These are phyloP conservation scores for Helotiales sp. DNA, from an alignment of 2,329 filamentous ascomycete genomes.

Conservation along the genomic window DNA sequence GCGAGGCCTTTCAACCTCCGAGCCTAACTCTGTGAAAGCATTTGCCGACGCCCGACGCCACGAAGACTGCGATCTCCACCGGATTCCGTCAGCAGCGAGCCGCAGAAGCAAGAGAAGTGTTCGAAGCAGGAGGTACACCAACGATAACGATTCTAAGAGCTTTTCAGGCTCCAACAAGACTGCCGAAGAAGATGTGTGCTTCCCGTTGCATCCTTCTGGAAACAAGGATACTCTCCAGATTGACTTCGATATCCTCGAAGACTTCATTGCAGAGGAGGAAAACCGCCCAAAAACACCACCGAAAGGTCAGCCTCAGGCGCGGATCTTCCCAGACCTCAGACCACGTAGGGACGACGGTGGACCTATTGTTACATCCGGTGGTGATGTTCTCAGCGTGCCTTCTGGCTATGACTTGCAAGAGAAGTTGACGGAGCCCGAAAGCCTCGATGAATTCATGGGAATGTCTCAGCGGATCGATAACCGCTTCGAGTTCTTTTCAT, in stretches of 20 bases:
- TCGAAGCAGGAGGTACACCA: slow-evolving; percentile 58
- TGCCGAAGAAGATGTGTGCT: slow-evolving; percentile 86
- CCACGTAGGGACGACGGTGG: slow-evolving; percentile 15
- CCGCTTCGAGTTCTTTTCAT: slow-evolving; percentile 96
- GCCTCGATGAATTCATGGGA: slow-evolving; percentile 15
- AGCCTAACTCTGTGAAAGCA: slow-evolving; percentile 88
- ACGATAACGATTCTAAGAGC: slow-evolving; percentile 62
- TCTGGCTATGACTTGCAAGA: slow-evolving; percentile 48
- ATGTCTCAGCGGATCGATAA: slow-evolving; percentile 40
- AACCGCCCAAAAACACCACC: slow-evolving; percentile 42
- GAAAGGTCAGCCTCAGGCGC: slow-evolving; percentile 32
- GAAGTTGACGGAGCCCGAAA: slow-evolving; percentile 43
- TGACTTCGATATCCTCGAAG: slow-evolving; percentile 92
- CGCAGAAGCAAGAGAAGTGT: slow-evolving; percentile 56
- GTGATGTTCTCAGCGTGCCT: slow-evolving; percentile 57
- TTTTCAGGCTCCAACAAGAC: slow-evolving; percentile 66
- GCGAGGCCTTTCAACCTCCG: slow-evolving; percentile 60
- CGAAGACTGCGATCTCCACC: slow-evolving; percentile 62
- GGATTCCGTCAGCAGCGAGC: slow-evolving; percentile 70
- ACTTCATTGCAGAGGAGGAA: slow-evolving; percentile 73
- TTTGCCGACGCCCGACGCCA: slow-evolving; percentile 86
- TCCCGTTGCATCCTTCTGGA: slow-evolving; percentile 66
- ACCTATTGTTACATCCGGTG: slow-evolving; percentile 46
- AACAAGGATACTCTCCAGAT: slow-evolving; percentile 79
- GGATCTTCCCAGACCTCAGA: slow-evolving; percentile 35